Evolutionary conservation across 2,329 filamentous ascomycete species (phyloP), one percentile per base, ranked within the genome.

Genomic region (Hymenoscyphus albidus): DNA sequence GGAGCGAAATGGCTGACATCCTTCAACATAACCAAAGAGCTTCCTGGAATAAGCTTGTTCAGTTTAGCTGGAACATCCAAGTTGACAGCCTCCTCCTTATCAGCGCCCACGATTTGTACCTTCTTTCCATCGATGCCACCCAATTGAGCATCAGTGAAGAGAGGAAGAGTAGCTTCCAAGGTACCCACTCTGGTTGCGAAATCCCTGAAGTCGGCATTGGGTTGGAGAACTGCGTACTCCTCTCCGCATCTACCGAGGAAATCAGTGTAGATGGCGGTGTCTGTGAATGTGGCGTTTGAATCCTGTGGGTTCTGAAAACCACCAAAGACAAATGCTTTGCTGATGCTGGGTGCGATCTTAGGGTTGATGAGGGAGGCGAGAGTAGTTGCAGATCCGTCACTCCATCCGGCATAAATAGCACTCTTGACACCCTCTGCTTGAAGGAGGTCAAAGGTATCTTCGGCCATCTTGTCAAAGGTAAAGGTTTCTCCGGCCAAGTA

Each of bases 1-100:
- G 78, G 78, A 42, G 78, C 78, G 68, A 80, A 80, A 65, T 80
- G 78, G 65, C 78, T 80, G 5, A 80, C 78, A 1, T 73, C 74
- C 1, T 65, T 72, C 65, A 80, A 66, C 7, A 76, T 77, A 44
- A 74, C 69, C 56, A 77, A 62, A 61, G 71, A 70, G 64, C 78
- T 80, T 2, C 76, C 76, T n/a, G 70, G 67, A 58, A 80, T 79
- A 39, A 76, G 74, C 12, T 66, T 67, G 62, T 77, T 71, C 62
- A 80, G 66, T 66, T 74, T 74, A 2, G 63, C 67, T 0, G 77
- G 76, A 0, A 78, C 77, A 54, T 74, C 73, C 31, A 72, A 65
- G 58, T 78, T 78, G n/a, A 80, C 74, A 1, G 78, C 78, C 73
- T 80, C 78, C 54, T 75, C 74, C 18, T 72, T 64, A 16, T 75